Evolutionary conservation across 1,284 basidiomycete genomes (phyloP).

Genomic region (Gastroboletus turbinatus): DNA sequence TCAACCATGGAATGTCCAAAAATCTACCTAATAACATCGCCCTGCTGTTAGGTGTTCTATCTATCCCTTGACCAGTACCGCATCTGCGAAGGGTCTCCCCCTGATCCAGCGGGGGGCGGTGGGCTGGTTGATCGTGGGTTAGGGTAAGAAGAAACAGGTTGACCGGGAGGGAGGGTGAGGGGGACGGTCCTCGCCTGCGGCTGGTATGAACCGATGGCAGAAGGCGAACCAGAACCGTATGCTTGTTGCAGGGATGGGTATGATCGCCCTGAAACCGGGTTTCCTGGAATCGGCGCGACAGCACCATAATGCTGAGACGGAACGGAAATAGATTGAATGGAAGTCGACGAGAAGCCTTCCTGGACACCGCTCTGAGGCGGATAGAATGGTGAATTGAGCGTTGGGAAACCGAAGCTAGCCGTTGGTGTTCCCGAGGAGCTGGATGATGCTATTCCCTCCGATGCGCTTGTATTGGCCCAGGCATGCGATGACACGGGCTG

Average conservation of each 20-base stretch:
- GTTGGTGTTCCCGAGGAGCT: constrained; percentile 23
- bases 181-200: constrained; percentile 20
- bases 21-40: constrained; percentile 19
- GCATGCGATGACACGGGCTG: constrained; percentile 26
- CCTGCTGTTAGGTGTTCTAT: constrained; percentile 10
- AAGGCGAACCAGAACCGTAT: constrained; percentile 19
- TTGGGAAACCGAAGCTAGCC: constrained; percentile 33
- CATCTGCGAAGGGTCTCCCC: constrained; percentile 28
- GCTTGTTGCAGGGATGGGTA: constrained; percentile 30
- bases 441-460: constrained; percentile 24
- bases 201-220: constrained; percentile 25
- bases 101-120: constrained; percentile 30
- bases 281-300: constrained; percentile 18
- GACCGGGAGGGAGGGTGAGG: constrained; percentile 13
- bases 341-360: constrained; percentile 22
- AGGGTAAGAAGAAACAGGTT: constrained; percentile 21
- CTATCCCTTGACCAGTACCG: constrained; percentile 33
- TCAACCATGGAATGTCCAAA: constrained; percentile 11
- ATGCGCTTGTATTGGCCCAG: constrained; percentile 24
- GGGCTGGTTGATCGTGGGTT: constrained; percentile 18
- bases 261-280: constrained; percentile 24
- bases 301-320: constrained; percentile 31
- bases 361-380: constrained; percentile 35
- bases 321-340: constrained; percentile 31
- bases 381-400: constrained; percentile 47